Conservation (phyloP, 768 basidiomycete genomes). For the Gloeostereum incarnatum region DNA sequence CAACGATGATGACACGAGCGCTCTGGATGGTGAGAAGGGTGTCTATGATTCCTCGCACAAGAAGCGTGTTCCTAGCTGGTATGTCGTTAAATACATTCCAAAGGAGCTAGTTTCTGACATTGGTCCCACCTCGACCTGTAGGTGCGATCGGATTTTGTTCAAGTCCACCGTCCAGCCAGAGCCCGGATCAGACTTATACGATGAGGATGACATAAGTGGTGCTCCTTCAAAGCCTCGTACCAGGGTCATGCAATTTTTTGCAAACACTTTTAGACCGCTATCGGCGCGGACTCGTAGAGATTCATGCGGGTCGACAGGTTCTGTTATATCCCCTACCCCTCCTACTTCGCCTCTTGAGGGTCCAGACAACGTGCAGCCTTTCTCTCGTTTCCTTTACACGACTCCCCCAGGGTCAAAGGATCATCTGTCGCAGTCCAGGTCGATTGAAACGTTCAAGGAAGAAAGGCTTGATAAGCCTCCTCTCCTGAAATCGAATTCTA, state of each 20-base stretch:
- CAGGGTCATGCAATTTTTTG: constrained; percentile 44
- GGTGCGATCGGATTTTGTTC: constrained; percentile 83
- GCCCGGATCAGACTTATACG: no score
- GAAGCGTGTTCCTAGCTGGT: constrained; percentile 81
- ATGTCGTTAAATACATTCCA: constrained; percentile 12
- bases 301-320: constrained; percentile 19
- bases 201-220: constrained; percentile 27
- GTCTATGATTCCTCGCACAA: constrained; percentile 80
- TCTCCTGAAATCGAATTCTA: no score
- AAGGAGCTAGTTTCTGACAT: background rate
- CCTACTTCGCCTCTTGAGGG: constrained; percentile 1
- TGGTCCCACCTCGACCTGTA: constrained; percentile 15
- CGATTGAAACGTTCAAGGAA: no score
- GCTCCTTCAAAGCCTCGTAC: constrained; percentile 25
- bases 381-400: constrained; percentile 2
- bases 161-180: constrained; percentile 57
- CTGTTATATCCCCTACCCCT: background rate
- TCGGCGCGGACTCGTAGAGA: constrained; percentile 27
- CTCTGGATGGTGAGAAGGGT: constrained; percentile 38
- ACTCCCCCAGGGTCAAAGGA: background rate
- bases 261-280: constrained; percentile 41
- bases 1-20: constrained; percentile 25
- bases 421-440: constrained; percentile 2
- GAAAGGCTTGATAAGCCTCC: no score
- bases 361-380: background rate